Evolutionary conservation across 371 early-diverging fungal species (phyloP), one percentile per base, ranked within the genome.

Genomic region (Dichotomocladium elegans): DNA sequence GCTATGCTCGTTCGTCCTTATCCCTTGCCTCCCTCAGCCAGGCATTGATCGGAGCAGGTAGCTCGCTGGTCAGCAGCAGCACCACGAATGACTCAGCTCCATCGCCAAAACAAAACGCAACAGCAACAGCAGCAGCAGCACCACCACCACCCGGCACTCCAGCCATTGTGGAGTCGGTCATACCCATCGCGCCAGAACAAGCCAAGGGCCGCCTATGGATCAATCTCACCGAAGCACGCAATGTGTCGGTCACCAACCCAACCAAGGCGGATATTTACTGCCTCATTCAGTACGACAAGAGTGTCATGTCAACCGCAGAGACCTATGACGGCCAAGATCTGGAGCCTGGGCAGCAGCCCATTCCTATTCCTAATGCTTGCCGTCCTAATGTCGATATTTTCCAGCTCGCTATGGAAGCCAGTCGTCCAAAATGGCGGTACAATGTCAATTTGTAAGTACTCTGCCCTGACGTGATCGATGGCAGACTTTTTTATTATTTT

Each of bases 361-460:
- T 55, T n/a, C 55, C 55, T 15, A 55, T 55, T 19, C 55, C 55
- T 19, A 55, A 55, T 30, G 55, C 55, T 19, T 35, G 44, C n/a
- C 6, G 27, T 12, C 46, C 47, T 21, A 3, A 47, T 44, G 14
- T 47, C n/a, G 66, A 69, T 54, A 55, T 61, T 5, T 76, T 79
- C 53, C 72, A 77, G 25, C 31, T 68, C 15, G 69, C 74, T 25
- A 68, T 76, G 69, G 64, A 57, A 28, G 71, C 74, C 12, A 68
- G 70, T 41, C 65, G 68, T 44, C 79, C 81, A 4, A 80, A 78
- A 35, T 89, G 90, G 90, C 79, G 74, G 17, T 77, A 88, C 55
- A 83, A 79, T 50, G 78, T 81, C 4, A 77, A 72, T 37, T 89
- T 89, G 89, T 89, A 71, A 66, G 83, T 68, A 31, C 4, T 11